A percentile compares a stretch with the other conserved stretches of the same genome.
Conservation (phyloP, 2,329 filamentous ascomycete genomes). For the Paracamarosporium sp. region DNA sequence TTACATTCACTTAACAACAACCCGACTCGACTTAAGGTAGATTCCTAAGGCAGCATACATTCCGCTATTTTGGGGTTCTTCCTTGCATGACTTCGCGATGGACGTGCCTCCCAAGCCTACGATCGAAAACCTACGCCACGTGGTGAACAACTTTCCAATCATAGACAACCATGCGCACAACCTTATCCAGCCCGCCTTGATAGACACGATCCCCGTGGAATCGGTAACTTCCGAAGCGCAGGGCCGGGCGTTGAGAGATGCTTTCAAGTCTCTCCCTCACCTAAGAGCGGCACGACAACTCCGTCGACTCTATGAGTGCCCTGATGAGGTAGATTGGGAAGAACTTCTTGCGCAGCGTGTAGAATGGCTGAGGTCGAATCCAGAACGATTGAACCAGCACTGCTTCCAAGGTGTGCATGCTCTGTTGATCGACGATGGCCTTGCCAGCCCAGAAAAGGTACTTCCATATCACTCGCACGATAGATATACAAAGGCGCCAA, state of each 20-base stretch:
- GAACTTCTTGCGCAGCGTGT: conserved; percentile 59
- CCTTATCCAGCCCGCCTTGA: conserved; percentile 62
- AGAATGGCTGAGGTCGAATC: conserved; percentile 53
- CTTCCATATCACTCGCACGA: conserved; percentile 66
- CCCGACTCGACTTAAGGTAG: not conserved
- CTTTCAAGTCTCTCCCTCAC: conserved; percentile 69
- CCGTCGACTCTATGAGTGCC: conserved; percentile 67
- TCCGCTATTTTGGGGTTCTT: not conserved
- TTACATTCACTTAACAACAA: not conserved
- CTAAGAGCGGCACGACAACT: conserved; percentile 74
- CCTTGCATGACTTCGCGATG: conserved; percentile 21
- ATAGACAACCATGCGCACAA: conserved; percentile 79
- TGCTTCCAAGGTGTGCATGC: conserved; percentile 77
- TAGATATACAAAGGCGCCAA: conserved; percentile 67
- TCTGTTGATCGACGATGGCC: conserved; percentile 79
- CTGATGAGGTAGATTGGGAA: conserved; percentile 64
- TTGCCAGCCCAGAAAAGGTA: conserved; percentile 62
- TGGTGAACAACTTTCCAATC: conserved; percentile 59
- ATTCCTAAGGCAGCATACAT: not conserved
- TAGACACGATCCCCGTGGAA: conserved; percentile 61
- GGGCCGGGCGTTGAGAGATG: conserved; percentile 70
- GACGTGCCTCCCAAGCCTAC: conserved; percentile 29
- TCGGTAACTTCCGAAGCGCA: conserved; percentile 76
- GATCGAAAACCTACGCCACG: conserved; percentile 40
- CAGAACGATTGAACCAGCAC: conserved; percentile 63